These are phyloP conservation scores for Salvia sclarea DNA, from an alignment of 305 asterid species.

Conservation along the genomic window DNA sequence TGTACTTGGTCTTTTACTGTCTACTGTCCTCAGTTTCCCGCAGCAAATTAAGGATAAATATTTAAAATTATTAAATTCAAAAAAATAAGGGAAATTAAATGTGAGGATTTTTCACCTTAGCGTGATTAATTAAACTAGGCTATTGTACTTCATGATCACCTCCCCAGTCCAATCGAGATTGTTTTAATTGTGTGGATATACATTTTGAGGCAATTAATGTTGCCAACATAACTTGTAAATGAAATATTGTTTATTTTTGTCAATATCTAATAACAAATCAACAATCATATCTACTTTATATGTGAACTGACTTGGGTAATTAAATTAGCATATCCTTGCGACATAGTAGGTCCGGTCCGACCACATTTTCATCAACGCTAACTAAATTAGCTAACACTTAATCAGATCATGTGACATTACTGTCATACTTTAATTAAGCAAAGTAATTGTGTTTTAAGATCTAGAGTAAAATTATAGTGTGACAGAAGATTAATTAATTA, in stretches of 20 bases:
- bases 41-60: conserved; percentile 19
- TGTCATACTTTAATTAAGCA: too few relatives aligned
- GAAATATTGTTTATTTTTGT: neutral
- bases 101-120: too few relatives aligned
- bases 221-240: neutral
- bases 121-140: neutral
- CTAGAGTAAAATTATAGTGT: too few relatives aligned
- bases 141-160: neutral
- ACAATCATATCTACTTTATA: neutral
- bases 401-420: too few relatives aligned
- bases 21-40: conserved; percentile 5
- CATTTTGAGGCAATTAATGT: neutral
- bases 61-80: too few relatives aligned
- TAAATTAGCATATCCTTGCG: neutral
- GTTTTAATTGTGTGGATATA: neutral
- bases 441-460: too few relatives aligned
- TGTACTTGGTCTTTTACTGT: conserved; percentile 29
- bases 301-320: neutral
- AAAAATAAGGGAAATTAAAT: too few relatives aligned
- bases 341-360: too few relatives aligned
- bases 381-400: too few relatives aligned
- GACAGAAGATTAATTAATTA: too few relatives aligned
- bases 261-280: neutral
- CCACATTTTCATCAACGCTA: too few relatives aligned
- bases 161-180: neutral